These are phyloP conservation scores for Penicillium sp. DNA, from an alignment of 2,329 filamentous ascomycete species.

Conservation along the genomic window DNA sequence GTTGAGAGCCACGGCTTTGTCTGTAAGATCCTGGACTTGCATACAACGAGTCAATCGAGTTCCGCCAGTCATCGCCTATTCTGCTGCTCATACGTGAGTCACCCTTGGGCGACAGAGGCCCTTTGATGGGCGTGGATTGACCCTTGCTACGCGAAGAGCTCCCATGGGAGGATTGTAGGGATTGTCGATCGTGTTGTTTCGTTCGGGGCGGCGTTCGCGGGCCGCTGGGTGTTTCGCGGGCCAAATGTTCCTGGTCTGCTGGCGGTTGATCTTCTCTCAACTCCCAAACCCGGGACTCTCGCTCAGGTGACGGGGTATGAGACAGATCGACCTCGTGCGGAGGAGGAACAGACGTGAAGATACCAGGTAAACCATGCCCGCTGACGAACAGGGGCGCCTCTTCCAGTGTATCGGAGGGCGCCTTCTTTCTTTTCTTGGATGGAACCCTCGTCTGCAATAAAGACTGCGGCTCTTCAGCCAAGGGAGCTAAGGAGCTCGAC, in stretches of 20 bases:
- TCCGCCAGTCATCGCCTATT: slow-evolving; percentile 22
- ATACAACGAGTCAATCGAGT: slow-evolving; percentile 24
- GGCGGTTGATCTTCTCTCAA: slow-evolving; percentile 19
- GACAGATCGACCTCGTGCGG: slow-evolving; percentile 15
- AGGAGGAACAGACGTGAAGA: slow-evolving; percentile 22
- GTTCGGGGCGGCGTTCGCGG: slow-evolving; percentile 30
- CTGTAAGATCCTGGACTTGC: slow-evolving; percentile 11
- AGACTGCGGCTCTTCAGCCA: slow-evolving; percentile 17
- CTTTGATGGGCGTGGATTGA: slow-evolving; percentile 12
- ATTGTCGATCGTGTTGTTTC: slow-evolving; percentile 30
- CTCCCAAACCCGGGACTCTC: slow-evolving; percentile 22
- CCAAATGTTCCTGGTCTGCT: slow-evolving; percentile 17
- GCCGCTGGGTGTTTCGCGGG: slow-evolving; percentile 24
- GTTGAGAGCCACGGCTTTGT: slow-evolving; percentile 7
- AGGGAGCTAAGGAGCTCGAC: slow-evolving; percentile 15
- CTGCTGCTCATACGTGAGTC: slow-evolving; percentile 18
- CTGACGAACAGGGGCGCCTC: slow-evolving; percentile 15
- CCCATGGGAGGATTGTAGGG: slow-evolving; percentile 13
- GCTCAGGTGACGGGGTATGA: slow-evolving; percentile 28
- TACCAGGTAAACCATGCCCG: slow-evolving; percentile 19
- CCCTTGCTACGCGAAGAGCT: slow-evolving; percentile 12
- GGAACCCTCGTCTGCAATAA: slow-evolving; percentile 14
- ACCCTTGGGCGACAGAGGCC: slow-evolving; percentile 7
- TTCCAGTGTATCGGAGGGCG: slow-evolving; percentile 9
- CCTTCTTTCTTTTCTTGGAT: slow-evolving; percentile 22